Evolutionary conservation across 202 grass and related monocot genomes (phyloP), one percentile per base, ranked within the genome.

Genomic region (Panicum virgatum): DNA sequence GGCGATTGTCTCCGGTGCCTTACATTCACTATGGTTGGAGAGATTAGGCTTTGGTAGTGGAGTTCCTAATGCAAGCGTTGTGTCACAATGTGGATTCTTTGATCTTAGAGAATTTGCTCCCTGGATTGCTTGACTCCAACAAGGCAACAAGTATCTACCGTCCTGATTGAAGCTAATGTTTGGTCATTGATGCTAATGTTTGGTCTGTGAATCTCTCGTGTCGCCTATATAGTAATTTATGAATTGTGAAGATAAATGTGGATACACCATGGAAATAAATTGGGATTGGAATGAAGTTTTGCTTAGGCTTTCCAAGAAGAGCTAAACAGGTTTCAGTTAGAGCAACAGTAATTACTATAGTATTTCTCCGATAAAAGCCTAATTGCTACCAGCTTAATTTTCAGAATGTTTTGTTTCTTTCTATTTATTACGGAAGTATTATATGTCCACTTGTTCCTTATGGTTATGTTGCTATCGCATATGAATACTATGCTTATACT

Each of bases 61-160:
- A 15, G 75, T 43, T 83, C 66, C 16, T 47, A 51, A 51, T 47
- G 26, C 40, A 60, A 86, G 51, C 2, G 53, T 6, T 6, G 42
- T 8, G n/a, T 16, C 36, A 73, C 25, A 62, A 43, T 54, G 58
- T 56, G 18, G 59, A 9, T 59, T 65, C 6, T 76, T 76, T 25
- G n/a, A 59, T 81, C 39, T 34, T 70, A 51, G 40, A 36, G 50
- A 36, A 6, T 72, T 47, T 47, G 67, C 18, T 75, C 52, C 85
- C 14, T 58, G 37, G 50, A 74, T 50, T 42, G 10, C 43, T 74
- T 42, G 25, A 22, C 47, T n/a, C 40, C 36, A 43, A 25, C 12
- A 57, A 4, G 66, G 39, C 36, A 42, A 23, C 13, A 57, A 4
- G 66, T 42, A 66, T 66, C 3, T 58, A 19, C 5, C 26, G 19